These are phyloP conservation scores for Sugiyamaella japonica DNA, from an alignment of 1,139 yeast genomes.

Conservation along the genomic window DNA sequence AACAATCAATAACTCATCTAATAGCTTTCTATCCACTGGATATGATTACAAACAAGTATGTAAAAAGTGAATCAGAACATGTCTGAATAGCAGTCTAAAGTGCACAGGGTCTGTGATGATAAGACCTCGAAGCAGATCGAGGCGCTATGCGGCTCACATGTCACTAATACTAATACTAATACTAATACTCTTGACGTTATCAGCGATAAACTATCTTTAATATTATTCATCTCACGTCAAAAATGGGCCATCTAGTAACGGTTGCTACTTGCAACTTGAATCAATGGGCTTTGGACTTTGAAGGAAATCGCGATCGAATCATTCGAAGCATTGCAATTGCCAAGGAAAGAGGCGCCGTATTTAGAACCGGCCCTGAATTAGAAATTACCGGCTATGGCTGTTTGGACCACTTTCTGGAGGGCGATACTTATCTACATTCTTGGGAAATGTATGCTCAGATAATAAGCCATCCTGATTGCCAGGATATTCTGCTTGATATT, in stretches of 20 bases:
- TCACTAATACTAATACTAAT: too few relatives aligned
- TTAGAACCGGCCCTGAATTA: constrained; percentile 95
- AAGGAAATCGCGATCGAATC: constrained; percentile 92
- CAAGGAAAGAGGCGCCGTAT: constrained; percentile 68
- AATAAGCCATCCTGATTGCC: constrained; percentile 60
- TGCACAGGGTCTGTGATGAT: too few relatives aligned
- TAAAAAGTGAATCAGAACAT: too few relatives aligned
- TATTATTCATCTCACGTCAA: not conserved
- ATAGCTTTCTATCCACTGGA: too few relatives aligned
- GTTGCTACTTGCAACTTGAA: constrained; percentile 69
- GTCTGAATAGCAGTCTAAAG: too few relatives aligned
- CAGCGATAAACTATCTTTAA: not conserved
- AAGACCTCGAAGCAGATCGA: too few relatives aligned
- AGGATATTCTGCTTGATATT: constrained; percentile 78
- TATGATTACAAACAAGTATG: too few relatives aligned
- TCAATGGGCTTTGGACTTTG: constrained; percentile 99
- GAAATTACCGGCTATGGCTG: constrained; percentile 93
- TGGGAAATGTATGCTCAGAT: constrained; percentile 94
- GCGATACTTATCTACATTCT: constrained; percentile 82
- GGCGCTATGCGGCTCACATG: too few relatives aligned
- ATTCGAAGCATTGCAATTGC: constrained; percentile 76
- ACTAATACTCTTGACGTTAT: too few relatives aligned
- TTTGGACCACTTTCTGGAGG: constrained; percentile 90
- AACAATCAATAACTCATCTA: too few relatives aligned
- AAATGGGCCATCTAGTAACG: constrained; percentile 56